Conservation (phyloP, 2,329 filamentous ascomycete genomes). For the Elsinoe batatas region DNA sequence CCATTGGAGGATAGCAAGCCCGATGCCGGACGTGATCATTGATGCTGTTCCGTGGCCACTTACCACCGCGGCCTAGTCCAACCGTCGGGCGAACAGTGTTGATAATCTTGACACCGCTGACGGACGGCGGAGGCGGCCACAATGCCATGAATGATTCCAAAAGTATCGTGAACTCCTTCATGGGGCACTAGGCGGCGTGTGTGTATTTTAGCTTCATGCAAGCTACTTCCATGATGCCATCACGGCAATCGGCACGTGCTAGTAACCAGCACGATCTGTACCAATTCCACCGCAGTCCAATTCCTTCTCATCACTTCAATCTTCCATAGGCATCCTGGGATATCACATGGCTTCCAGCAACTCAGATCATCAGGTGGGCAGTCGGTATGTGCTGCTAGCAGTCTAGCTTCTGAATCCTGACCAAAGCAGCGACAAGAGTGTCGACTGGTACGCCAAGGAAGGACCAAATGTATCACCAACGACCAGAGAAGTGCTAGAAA, state of each 20-base stretch:
- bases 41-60: no score
- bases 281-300: background rate
- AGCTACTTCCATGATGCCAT: constrained; percentile 6
- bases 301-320: background rate
- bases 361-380: background rate
- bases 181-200: no score
- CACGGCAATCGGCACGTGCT: background rate
- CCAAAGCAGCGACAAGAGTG: constrained; percentile 11
- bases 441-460: constrained; percentile 25
- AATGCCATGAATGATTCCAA: no score
- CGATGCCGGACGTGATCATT: no score
- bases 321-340: background rate
- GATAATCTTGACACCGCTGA: no score
- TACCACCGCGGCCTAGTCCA: no score
- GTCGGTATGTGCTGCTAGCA: background rate
- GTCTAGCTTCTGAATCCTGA: background rate
- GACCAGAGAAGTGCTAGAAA: constrained; percentile 29
- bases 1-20: no score
- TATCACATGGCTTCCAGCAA: background rate
- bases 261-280: background rate
- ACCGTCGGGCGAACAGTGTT: no score
- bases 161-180: no score
- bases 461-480: constrained; percentile 23
- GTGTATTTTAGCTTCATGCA: background rate
- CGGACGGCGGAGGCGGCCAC: no score